Percentiles rank a stretch among this genome's conserved stretches.
These are phyloP conservation scores for Leavenworthia alabamica DNA, from an alignment of 345 rosid species.

Conservation along the genomic window DNA sequence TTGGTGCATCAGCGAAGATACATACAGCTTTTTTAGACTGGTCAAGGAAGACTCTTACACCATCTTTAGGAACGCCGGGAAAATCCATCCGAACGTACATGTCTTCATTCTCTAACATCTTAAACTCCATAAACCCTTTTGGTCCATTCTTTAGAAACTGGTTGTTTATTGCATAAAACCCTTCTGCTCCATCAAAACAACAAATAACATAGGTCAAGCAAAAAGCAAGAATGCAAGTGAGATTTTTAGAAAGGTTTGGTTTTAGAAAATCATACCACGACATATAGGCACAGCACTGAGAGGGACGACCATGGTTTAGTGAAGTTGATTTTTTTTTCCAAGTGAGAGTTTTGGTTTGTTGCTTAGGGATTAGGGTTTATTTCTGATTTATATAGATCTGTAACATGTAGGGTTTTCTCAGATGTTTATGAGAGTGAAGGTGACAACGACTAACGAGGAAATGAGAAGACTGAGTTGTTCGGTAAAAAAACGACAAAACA, in stretches of 20 bases:
- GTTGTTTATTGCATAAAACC: conserved; percentile 20
- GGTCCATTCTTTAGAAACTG: conserved; percentile 19
- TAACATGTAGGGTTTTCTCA: background rate
- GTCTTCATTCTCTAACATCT: conserved; percentile 6
- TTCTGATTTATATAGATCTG: background rate
- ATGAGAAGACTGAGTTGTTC: too few species aligned
- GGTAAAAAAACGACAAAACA: too few species aligned
- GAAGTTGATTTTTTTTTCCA: background rate
- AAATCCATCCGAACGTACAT: conserved; percentile 6
- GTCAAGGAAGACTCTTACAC: background rate
- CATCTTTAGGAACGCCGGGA: conserved; percentile 10
- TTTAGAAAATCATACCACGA: background rate
- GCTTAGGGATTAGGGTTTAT: background rate
- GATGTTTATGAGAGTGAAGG: too few species aligned
- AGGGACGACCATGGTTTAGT: background rate
- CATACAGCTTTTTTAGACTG: background rate
- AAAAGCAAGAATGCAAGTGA: background rate
- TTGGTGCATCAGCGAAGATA: conserved; percentile 11
- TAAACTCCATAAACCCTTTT: conserved; percentile 22
- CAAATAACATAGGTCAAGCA: too few species aligned
- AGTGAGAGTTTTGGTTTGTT: background rate
- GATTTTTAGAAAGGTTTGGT: background rate
- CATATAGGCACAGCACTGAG: background rate
- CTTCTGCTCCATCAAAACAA: background rate
- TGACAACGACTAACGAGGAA: too few species aligned